Conservation (phyloP, 2,329 filamentous ascomycete genomes). For the Periconia digitata region DNA sequence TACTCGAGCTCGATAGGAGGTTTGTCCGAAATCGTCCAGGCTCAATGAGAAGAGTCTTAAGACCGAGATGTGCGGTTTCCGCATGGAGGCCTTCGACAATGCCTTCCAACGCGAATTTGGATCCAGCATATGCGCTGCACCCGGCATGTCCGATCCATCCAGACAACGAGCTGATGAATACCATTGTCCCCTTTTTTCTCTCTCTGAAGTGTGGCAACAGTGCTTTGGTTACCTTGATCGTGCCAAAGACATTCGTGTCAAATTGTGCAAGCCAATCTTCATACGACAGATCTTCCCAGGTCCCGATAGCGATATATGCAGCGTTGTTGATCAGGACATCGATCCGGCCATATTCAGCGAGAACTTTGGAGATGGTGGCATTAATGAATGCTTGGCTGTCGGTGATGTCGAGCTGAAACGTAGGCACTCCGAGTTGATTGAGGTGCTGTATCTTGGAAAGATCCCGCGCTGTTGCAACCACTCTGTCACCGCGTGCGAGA, state of each 20-base stretch:
- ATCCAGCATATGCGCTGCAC: conserved; percentile 4
- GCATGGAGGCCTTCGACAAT: conserved; percentile 4
- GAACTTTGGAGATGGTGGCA: conserved; percentile 26
- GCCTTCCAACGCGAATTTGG: conserved; percentile 7
- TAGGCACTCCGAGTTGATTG: conserved; percentile 24
- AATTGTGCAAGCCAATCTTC: conserved; percentile 5
- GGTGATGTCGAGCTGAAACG: conserved; percentile 40
- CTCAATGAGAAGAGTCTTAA: conserved; percentile 7
- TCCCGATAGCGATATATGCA: conserved; percentile 48
- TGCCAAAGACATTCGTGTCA: conserved; percentile 11
- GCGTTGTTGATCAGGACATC: conserved; percentile 50
- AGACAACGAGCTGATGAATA: conserved; percentile 5
- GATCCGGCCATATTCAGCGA: conserved; percentile 34
- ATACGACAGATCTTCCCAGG: neutral
- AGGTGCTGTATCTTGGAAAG: conserved; percentile 27
- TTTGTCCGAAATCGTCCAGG: conserved; percentile 11
- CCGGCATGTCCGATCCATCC: conserved; percentile 6
- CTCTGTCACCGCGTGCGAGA: conserved; percentile 44
- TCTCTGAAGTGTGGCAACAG: conserved; percentile 8
- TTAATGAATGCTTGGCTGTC: conserved; percentile 28
- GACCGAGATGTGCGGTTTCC: conserved; percentile 4
- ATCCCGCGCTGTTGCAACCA: conserved; percentile 48
- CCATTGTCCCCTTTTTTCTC: neutral
- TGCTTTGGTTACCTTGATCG: conserved; percentile 2
- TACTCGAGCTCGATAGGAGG: conserved; percentile 1